Percentiles rank a stretch among this genome's conserved stretches.
phyloP scores from a whole-genome alignment of 108 stramenopile species.

The Pelagomonas calceolata region DNA sequence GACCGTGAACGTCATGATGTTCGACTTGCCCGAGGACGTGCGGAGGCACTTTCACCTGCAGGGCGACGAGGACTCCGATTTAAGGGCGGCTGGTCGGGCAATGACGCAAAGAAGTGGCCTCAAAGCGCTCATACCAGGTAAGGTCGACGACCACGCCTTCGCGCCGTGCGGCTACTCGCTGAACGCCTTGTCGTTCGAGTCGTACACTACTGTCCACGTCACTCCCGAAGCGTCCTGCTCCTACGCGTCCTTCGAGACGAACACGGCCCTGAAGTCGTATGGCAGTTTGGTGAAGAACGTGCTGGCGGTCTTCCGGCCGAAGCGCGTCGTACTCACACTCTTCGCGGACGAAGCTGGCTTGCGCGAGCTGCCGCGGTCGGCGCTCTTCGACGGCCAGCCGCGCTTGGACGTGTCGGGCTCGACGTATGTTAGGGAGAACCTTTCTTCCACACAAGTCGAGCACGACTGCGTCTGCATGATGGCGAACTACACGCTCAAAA shows the following conservation, averaged over 20 bases:
- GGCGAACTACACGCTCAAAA: conserved; percentile 69
- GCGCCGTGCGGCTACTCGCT: conserved; percentile 96
- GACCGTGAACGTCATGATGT: conserved; percentile 99
- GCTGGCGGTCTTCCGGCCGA: conserved; percentile 82
- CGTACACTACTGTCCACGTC: conserved; percentile 98
- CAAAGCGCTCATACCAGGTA: conserved; percentile 71
- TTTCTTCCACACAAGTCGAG: conserved; percentile 71
- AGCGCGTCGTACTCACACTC: conserved; percentile 93
- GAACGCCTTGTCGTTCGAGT: conserved; percentile 92
- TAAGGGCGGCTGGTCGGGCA: conserved; percentile 15
- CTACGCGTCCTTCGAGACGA: conserved; percentile 98
- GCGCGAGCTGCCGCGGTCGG: conserved; percentile 63
- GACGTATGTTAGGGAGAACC: conserved; percentile 60
- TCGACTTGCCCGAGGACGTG: conserved; percentile 85
- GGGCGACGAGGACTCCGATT: conserved; percentile 39
- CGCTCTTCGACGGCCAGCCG: conserved; percentile 37
- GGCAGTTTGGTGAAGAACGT: conserved; percentile 85
- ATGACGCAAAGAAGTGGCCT: conserved; percentile 71
- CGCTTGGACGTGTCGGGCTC: conserved; percentile 43
- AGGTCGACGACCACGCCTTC: conserved; percentile 60
- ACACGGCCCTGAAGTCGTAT: conserved; percentile 74
- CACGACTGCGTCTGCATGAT: conserved; percentile 78
- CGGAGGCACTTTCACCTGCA: conserved; percentile 74
- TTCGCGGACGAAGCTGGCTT: conserved; percentile 96
- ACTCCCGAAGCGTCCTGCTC: conserved; percentile 90